Evolutionary conservation across 2,329 filamentous ascomycete genomes (phyloP).

Genomic region (Penicillium sp.): DNA sequence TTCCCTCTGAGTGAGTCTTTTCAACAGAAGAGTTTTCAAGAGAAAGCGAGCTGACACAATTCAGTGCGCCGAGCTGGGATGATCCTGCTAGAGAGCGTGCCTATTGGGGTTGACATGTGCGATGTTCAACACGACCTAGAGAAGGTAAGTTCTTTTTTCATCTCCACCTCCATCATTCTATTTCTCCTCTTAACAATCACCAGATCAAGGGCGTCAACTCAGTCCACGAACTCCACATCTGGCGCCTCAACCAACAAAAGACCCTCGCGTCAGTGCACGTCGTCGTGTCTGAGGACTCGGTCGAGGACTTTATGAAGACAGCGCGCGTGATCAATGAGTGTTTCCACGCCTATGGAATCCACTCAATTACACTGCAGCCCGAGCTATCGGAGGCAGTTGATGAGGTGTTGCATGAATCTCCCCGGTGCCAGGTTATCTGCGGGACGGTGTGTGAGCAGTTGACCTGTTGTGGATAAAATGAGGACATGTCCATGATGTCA

Average conservation of each 20-base stretch:
- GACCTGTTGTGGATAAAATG: slow-evolving; percentile 48
- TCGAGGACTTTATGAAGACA: slow-evolving; percentile 59
- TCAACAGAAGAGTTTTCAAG: neutral
- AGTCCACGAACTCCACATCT: slow-evolving; percentile 71
- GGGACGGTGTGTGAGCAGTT: slow-evolving; percentile 52
- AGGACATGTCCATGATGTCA: neutral
- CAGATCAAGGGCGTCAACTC: slow-evolving; percentile 65
- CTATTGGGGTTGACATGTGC: slow-evolving; percentile 56
- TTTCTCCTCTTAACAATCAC: slow-evolving; percentile 12
- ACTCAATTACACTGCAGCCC: slow-evolving; percentile 69
- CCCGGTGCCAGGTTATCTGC: slow-evolving; percentile 53
- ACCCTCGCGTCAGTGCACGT: slow-evolving; percentile 68
- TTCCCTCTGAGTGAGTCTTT: slow-evolving; percentile 49
- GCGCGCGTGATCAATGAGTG: slow-evolving; percentile 65
- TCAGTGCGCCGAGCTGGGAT: slow-evolving; percentile 46
- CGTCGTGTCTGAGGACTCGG: slow-evolving; percentile 57
- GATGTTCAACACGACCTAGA: slow-evolving; percentile 69
- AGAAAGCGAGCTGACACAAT: neutral
- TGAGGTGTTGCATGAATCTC: slow-evolving; percentile 17
- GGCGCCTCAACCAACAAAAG: slow-evolving; percentile 69
- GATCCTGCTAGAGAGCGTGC: slow-evolving; percentile 67
- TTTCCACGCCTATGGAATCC: slow-evolving; percentile 70
- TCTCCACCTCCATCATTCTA: neutral
- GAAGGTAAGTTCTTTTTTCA: slow-evolving; percentile 45
- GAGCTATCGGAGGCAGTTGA: slow-evolving; percentile 45